These are phyloP conservation scores for Rhododendron ovatum DNA, from an alignment of 148 eudicot genomes.

Conservation along the genomic window DNA sequence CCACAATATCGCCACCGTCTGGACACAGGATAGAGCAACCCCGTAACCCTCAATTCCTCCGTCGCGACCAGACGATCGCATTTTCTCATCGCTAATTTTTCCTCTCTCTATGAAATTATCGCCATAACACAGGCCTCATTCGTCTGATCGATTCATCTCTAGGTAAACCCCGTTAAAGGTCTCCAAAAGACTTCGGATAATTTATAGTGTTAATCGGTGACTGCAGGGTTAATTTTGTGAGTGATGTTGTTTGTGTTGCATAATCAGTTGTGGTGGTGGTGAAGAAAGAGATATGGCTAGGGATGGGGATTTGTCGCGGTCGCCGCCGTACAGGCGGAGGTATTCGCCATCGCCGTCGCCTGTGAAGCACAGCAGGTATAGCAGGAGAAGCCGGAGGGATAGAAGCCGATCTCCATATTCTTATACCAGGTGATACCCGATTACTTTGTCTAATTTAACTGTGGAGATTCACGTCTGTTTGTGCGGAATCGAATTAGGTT, in stretches of 20 bases:
- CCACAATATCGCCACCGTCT: background rate
- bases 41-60: background rate
- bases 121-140: background rate
- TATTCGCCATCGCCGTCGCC: slow-evolving; percentile 42
- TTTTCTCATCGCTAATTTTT: background rate
- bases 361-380: slow-evolving; percentile 31
- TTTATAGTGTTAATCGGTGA: background rate
- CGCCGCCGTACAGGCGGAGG: slow-evolving; percentile 45
- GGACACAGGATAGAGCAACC: background rate
- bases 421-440: slow-evolving; percentile 74
- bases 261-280: background rate
- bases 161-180: background rate
- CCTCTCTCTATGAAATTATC: background rate
- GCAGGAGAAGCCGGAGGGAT: slow-evolving; percentile 62
- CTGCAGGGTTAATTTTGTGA: background rate
- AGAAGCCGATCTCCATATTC: slow-evolving; percentile 78
- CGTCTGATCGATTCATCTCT: background rate
- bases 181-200: background rate
- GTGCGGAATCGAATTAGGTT: background rate
- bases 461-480: background rate
- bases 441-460: slow-evolving; percentile 1
- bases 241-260: background rate
- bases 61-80: background rate
- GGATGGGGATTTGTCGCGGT: slow-evolving; percentile 70
- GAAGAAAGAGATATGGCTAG: slow-evolving; percentile 44